These are phyloP conservation scores for Quercus gilva DNA, from an alignment of 306 rosid species.

Conservation along the genomic window DNA sequence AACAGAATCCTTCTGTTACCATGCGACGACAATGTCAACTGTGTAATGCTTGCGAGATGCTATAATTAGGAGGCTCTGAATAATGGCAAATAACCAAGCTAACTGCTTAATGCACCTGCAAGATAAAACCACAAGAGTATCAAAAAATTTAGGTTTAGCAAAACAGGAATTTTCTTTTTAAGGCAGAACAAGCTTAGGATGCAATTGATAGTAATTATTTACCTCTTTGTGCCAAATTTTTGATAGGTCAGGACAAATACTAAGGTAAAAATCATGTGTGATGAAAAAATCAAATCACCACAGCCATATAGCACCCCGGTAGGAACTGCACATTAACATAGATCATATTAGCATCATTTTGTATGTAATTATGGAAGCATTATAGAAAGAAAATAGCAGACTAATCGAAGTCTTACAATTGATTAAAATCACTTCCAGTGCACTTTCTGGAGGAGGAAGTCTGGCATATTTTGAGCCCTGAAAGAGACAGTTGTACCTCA, in stretches of 20 bases:
- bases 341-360: conserved; percentile 16
- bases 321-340: conserved; percentile 43
- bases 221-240: conserved; percentile 45
- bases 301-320: conserved; percentile 41
- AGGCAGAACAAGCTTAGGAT: not conserved
- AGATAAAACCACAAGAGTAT: not conserved
- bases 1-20: conserved; percentile 23
- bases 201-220: not conserved
- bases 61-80: conserved; percentile 49
- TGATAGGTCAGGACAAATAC: conserved; percentile 51
- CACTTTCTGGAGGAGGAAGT: conserved; percentile 42
- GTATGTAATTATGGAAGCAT: not conserved
- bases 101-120: conserved; percentile 48
- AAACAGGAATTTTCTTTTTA: not conserved
- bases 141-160: not conserved
- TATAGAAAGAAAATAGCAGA: not conserved
- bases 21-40: conserved; percentile 48
- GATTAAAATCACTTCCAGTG: conserved; percentile 38
- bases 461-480: conserved; percentile 53
- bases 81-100: conserved; percentile 46
- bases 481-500: conserved; percentile 36
- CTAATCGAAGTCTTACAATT: conserved; percentile 28
- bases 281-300: conserved; percentile 58
- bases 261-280: conserved; percentile 55
- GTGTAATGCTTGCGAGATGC: conserved; percentile 57